Base-by-base conservation (phyloP, 2,329 filamentous ascomycete species). In the Colletotrichum simmondsii region DNA sequence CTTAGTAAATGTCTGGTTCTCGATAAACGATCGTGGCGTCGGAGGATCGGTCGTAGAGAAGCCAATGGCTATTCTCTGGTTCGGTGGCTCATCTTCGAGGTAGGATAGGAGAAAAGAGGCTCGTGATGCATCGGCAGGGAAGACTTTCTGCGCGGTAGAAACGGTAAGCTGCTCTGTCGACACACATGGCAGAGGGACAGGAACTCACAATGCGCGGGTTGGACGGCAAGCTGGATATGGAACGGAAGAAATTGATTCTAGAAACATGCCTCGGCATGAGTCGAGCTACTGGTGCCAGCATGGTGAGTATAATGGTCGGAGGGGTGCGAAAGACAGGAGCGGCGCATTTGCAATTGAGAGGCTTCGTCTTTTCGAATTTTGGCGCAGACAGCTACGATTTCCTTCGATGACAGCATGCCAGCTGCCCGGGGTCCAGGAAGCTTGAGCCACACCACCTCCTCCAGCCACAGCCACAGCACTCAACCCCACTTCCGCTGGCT, bases 31-130 rank as follows among this genome's bases (percentile, higher is more conserved):
- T 52, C 84, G 81, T 4, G 92, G 90, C 0, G 89, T 92, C 1
- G 91, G 91, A 2, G 91, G 91, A n/a, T 92, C 74, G 19, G 82
- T 77, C 6, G 87, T 88, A 0, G 90, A 88, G 2, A 86, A 89
- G 61, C 92, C 92, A 72, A 93, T 88, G 16, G 90, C 86, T 24
- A 93, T 82, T 32, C 80, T 79, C 6, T 83, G 79, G 4, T 83
- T 87, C 0, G 91, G 91, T 2, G 91, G 90, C 16, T 85, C 81
- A 52, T 87, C 88, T 49, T 89, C 85, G 71, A 93, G 89, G 75
- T 90, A 89, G 54, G 89, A 89, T 35, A 93, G 86, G 37, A 91
- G 82, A 78, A 91, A 85, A 1, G 82, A 82, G 52, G 84, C 82
- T 1, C 86, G 83, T 2, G 84, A 79, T 8, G 83, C 77, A 2